Percentiles rank a stretch among this genome's conserved stretches.
Evolutionary conservation across 2,329 filamentous ascomycete species (phyloP).

Genomic region (Penicillium rolfsii): DNA sequence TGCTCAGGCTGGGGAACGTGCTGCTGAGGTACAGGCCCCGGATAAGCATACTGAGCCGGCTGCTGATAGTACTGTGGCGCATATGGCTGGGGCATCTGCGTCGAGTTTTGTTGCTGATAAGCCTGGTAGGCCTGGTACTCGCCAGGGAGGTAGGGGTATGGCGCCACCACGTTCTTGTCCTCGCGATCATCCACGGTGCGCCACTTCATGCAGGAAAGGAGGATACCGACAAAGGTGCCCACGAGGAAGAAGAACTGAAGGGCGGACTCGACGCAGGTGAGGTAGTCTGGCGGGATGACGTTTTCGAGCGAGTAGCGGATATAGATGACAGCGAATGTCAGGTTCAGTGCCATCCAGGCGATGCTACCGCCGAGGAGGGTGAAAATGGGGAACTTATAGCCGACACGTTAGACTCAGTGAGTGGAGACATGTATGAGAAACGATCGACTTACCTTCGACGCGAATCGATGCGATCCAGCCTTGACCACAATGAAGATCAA

Average conservation of each 20-base stretch:
- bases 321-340: conserved; percentile 17
- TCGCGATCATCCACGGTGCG: conserved; percentile 9
- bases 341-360: conserved; percentile 24
- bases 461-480: conserved; percentile 16
- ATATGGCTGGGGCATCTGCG: conserved; percentile 2
- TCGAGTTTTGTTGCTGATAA: conserved; percentile 9
- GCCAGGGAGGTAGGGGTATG: conserved; percentile 4
- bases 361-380: conserved; percentile 21
- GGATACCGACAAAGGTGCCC: conserved; percentile 26
- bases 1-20: not conserved
- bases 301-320: conserved; percentile 20
- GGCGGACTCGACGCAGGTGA: conserved; percentile 9
- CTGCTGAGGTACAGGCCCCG: not conserved
- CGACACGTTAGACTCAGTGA: not conserved
- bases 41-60: not conserved
- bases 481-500: conserved; percentile 24
- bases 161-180: conserved; percentile 5
- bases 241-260: conserved; percentile 26
- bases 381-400: conserved; percentile 17
- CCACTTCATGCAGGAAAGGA: conserved; percentile 28
- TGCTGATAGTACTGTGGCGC: conserved; percentile 13
- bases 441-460: conserved; percentile 22
- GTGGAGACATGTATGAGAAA: not conserved
- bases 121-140: conserved; percentile 13
- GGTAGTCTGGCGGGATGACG: conserved; percentile 14